Percentiles rank a stretch among this genome's conserved stretches.
Evolutionary conservation across 2,329 filamentous ascomycete species (phyloP).

Genomic region (Hypoxylon rubiginosum): DNA sequence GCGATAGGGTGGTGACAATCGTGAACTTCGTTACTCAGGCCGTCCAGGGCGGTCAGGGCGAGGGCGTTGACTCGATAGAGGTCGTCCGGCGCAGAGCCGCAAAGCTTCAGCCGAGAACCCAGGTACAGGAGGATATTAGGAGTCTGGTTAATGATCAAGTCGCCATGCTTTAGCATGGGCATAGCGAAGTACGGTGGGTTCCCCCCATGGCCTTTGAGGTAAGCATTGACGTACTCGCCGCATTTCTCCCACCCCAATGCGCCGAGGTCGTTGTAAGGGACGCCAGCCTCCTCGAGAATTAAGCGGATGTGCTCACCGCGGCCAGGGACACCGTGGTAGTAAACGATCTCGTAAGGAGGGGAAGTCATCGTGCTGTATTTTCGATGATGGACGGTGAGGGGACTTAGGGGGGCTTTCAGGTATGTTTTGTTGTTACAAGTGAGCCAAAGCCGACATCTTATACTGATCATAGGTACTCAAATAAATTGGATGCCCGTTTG

Average conservation of each 20-base stretch:
- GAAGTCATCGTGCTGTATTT: conserved; percentile 24
- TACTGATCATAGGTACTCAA: not conserved
- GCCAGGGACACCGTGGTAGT: conserved; percentile 78
- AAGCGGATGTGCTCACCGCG: conserved; percentile 81
- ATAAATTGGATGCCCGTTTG: not conserved
- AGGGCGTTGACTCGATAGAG: conserved; percentile 72
- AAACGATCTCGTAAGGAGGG: conserved; percentile 71
- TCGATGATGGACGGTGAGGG: conserved; percentile 4
- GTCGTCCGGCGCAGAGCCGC: conserved; percentile 53
- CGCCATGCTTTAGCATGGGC: conserved; percentile 73
- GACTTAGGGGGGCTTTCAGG: conserved; percentile 3
- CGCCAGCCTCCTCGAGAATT: conserved; percentile 74
- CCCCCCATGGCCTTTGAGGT: conserved; percentile 56
- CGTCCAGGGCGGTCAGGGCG: conserved; percentile 76
- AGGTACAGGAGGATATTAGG: conserved; percentile 80
- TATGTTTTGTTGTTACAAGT: conserved; percentile 6
- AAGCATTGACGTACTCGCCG: conserved; percentile 11
- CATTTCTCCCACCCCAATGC: conserved; percentile 13
- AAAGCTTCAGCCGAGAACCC: conserved; percentile 69
- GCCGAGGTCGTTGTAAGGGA: conserved; percentile 69
- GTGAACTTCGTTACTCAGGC: conserved; percentile 76
- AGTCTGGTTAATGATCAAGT: conserved; percentile 74
- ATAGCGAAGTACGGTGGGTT: conserved; percentile 76
- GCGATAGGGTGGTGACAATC: conserved; percentile 81
- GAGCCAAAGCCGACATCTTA: conserved; percentile 4